Conservation (phyloP, 129 eudicot genomes). For the Helianthus tuberosus region DNA sequence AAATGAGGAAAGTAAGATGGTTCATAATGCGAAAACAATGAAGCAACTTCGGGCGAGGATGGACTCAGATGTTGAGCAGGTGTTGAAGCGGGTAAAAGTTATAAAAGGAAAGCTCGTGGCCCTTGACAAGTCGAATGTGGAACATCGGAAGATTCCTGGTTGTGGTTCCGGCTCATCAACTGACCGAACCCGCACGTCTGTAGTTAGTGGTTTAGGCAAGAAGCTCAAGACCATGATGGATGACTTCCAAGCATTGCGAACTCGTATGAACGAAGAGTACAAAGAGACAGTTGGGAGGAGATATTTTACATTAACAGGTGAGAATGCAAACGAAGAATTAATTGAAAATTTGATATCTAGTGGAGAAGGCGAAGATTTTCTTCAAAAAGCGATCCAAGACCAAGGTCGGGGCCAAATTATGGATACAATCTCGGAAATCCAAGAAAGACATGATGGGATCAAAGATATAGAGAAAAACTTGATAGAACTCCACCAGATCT, state of each 20-base stretch:
- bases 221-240: slow-evolving; percentile 92
- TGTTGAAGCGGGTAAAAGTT: slow-evolving; percentile 68
- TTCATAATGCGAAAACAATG: slow-evolving; percentile 76
- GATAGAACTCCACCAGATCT: slow-evolving; percentile 81
- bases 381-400: slow-evolving; percentile 90
- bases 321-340: slow-evolving; percentile 71
- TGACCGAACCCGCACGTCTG: slow-evolving; percentile 76
- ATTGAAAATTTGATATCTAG: slow-evolving; percentile 79
- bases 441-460: slow-evolving; percentile 91
- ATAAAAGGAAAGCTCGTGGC: slow-evolving; percentile 79
- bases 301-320: slow-evolving; percentile 86
- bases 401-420: slow-evolving; percentile 86
- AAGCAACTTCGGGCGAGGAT: slow-evolving; percentile 66
- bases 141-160: slow-evolving; percentile 61
- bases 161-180: slow-evolving; percentile 88
- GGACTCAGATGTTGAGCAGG: slow-evolving; percentile 79
- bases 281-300: slow-evolving; percentile 82
- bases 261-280: slow-evolving; percentile 73
- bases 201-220: slow-evolving; percentile 84
- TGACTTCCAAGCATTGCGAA: slow-evolving; percentile 63
- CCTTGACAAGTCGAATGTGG: slow-evolving; percentile 75
- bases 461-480: slow-evolving; percentile 84
- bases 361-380: slow-evolving; percentile 83
- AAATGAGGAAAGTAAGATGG: slow-evolving; percentile 77
- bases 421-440: slow-evolving; percentile 88